Percentiles rank a stretch among this genome's conserved stretches.
Evolutionary conservation across 2,329 filamentous ascomycete genomes (phyloP).

Genomic region (Penicillium sp.): DNA sequence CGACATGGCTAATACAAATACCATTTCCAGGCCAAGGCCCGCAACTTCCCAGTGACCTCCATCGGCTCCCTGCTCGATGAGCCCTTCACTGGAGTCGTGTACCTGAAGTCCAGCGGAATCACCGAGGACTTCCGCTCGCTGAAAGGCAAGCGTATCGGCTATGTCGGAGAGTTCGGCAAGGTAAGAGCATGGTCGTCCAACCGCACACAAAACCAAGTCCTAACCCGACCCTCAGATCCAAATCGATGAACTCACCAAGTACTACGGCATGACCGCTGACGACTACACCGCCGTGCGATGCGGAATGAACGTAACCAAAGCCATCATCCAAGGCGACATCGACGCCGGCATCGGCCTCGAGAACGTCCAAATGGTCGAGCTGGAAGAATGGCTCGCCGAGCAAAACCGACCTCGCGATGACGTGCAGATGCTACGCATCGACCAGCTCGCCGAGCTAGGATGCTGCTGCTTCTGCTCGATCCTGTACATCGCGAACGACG

Average conservation of each 20-base stretch:
- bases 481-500: constrained; percentile 75
- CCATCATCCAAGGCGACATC: constrained; percentile 70
- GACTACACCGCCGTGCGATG: constrained; percentile 77
- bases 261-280: constrained; percentile 70
- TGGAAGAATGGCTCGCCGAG: constrained; percentile 69
- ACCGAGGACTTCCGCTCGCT: constrained; percentile 72
- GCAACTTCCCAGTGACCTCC: constrained; percentile 69
- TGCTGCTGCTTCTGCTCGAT: constrained; percentile 85
- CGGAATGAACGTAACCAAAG: constrained; percentile 78
- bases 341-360: constrained; percentile 75
- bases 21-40: constrained; percentile 65
- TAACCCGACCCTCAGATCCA: constrained; percentile 56
- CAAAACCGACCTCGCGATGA: constrained; percentile 64
- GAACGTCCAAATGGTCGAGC: constrained; percentile 80
- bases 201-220: not conserved
- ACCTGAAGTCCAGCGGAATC: constrained; percentile 72
- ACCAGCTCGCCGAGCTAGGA: constrained; percentile 73
- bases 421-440: constrained; percentile 78
- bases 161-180: constrained; percentile 77
- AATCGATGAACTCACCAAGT: constrained; percentile 75
- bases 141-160: constrained; percentile 74
- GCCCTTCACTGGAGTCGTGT: constrained; percentile 76
- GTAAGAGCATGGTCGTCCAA: not conserved
- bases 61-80: constrained; percentile 75
- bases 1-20: constrained; percentile 4